Conservation (phyloP, 192 early-diverging fungal species). For the Hyaloraphidium curvatum region DNA sequence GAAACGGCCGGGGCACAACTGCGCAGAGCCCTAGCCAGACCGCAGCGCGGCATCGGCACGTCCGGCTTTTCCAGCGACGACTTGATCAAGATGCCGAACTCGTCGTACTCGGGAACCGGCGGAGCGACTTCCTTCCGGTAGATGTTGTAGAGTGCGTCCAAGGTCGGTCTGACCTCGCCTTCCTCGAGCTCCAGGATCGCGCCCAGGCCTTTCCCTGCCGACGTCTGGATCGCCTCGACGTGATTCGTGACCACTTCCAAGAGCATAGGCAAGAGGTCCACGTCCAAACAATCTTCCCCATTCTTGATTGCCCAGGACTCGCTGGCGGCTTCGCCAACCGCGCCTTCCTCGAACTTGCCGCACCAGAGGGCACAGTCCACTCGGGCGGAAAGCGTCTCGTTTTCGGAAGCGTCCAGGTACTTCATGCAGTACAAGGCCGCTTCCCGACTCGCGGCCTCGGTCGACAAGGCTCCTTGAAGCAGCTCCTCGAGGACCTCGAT, state of each 20-base stretch:
- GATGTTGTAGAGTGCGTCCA: conserved; percentile 32
- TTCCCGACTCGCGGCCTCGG: conserved; percentile 44
- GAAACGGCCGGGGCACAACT: conserved; percentile 40
- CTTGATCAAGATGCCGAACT: conserved; percentile 71
- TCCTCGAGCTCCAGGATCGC: conserved; percentile 34
- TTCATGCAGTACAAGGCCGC: conserved; percentile 22
- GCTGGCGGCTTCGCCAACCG: conserved; percentile 30
- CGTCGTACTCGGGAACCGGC: conserved; percentile 73
- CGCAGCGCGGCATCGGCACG: conserved; percentile 58
- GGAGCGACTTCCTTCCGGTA: conserved; percentile 41
- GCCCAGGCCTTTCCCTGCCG: conserved; percentile 41
- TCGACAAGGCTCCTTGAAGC: conserved; percentile 38
- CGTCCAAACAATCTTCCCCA: conserved; percentile 7
- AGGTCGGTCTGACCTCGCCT: conserved; percentile 24
- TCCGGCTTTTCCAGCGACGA: conserved; percentile 65
- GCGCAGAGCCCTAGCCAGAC: conserved; percentile 56
- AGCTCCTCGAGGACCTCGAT: conserved; percentile 23
- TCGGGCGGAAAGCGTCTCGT: conserved; percentile 19
- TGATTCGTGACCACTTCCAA: conserved; percentile 17
- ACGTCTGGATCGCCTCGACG: conserved; percentile 30
- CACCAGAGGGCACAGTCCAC: conserved; percentile 54
- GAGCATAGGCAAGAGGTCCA: conserved; percentile 3
- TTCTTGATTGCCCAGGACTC: conserved; percentile 37
- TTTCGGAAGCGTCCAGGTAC: conserved; percentile 32
- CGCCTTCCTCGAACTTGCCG: conserved; percentile 41